Conservation (phyloP, 148 eudicot species). For the Pouteria glomerata region DNA sequence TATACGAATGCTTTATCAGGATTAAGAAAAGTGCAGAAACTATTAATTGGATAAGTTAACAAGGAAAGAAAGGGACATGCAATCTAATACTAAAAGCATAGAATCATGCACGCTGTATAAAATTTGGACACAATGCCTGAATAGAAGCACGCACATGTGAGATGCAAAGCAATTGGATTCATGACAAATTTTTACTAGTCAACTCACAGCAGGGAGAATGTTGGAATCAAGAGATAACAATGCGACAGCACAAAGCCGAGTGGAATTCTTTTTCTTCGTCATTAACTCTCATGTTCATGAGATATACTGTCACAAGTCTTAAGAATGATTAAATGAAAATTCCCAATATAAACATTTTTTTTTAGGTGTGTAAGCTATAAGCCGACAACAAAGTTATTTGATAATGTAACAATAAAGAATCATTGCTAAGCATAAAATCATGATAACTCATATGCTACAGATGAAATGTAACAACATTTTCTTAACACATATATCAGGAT, state of each 20-base stretch:
- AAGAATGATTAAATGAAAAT: constrained; percentile 6
- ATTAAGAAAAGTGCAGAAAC: neutral
- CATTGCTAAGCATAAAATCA: neutral
- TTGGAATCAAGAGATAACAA: neutral
- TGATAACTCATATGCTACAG: too few relatives aligned
- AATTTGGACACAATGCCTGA: neutral
- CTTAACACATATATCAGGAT: neutral
- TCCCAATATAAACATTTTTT: neutral
- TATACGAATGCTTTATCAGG: constrained; percentile 28
- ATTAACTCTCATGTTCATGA: neutral
- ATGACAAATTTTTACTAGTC: neutral
- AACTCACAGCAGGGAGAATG: neutral
- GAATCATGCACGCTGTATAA: neutral
- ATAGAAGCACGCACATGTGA: neutral
- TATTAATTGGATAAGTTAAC: neutral
- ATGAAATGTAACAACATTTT: neutral
- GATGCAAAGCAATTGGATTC: neutral
- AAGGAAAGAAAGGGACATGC: neutral
- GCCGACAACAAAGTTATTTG: neutral
- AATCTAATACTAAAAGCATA: neutral
- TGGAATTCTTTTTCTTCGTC: neutral
- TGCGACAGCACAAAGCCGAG: too few relatives aligned
- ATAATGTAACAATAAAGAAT: neutral
- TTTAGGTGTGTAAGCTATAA: too few relatives aligned
- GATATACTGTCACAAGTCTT: neutral